These are phyloP conservation scores for Camellia oleifera DNA, from an alignment of 179 eudicot genomes.

Conservation along the genomic window DNA sequence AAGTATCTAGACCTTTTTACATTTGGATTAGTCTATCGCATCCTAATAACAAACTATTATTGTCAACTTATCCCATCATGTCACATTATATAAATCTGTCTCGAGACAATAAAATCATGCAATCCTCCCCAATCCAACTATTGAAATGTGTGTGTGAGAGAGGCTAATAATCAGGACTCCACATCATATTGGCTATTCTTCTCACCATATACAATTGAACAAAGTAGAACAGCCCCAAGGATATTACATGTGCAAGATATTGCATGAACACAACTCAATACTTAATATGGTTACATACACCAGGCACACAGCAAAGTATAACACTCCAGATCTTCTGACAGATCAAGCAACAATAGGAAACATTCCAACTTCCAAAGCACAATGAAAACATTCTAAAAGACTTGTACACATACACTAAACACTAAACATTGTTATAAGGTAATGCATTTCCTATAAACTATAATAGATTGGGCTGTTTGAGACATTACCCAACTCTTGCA, in stretches of 20 bases:
- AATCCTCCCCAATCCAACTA: no score
- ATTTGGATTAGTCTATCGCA: no score
- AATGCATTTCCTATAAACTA: background rate
- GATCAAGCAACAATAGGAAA: background rate
- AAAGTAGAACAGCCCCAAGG: background rate
- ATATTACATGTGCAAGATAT: background rate
- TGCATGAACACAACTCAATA: background rate
- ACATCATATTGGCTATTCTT: background rate
- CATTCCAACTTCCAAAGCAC: background rate
- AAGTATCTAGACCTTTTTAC: no score
- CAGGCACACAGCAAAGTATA: background rate
- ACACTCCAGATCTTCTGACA: background rate
- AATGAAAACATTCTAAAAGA: background rate
- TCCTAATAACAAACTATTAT: no score
- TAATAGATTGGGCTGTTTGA: background rate
- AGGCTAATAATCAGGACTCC: no score
- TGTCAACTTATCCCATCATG: no score
- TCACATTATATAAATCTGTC: no score
- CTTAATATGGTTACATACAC: background rate
- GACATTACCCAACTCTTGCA: constrained; percentile 1
- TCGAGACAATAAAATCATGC: no score
- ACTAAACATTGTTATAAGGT: background rate
- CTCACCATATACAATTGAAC: constrained; percentile 2
- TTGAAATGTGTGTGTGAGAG: no score
- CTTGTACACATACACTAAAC: constrained; percentile 4